Base-by-base conservation (phyloP, 345 rosid genomes). In the Linum lewisii region DNA sequence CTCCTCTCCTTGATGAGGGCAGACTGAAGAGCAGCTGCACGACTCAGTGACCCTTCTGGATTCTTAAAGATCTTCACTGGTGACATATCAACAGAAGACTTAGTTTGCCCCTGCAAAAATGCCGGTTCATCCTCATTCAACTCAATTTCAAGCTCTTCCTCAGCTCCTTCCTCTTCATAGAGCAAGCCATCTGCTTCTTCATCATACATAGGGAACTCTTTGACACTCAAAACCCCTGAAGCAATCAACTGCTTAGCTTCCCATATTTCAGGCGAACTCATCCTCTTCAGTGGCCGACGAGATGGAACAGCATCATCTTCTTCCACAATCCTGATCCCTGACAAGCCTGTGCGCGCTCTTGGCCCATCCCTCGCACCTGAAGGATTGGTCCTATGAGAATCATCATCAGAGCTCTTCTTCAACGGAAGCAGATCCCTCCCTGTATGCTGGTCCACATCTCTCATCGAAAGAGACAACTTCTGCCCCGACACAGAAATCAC, bases 71-170 rank as follows among this genome's bases (percentile, higher is more conserved):
- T 88, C 82, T 88, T 92, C 59, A 92, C 93, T 0, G 93, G 96
- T 19, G 96, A 86, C 86, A 88, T 75, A 59, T 92, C 95, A 34
- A 73, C 82, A 45, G 89, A 75, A 57, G 77, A 73, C 73, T 88
- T 74, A 16, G 88, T 84, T 63, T 88, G 86, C 57, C 95, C 96
- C 47, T 80, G 81, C 71, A 92, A 77, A 69, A 88, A 88, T 15
- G 87, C 85, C 34, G 93, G 98, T 66, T 86, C 93, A 36, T 86
- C 95, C 59, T 88, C 95, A 24, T 92, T 92, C 77, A 88, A 38
- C 83, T 86, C 97, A 69, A 88, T 79, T 79, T 88, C 98, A 72
- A 92, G 88, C 77, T 86, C 90, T 65, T 88, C 93, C 81, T 88
- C 97, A 51, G 80, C 87, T 50, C 85, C 89, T 71, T 90, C 95